Base-by-base conservation (phyloP, 176 grass and related monocot genomes). In the Ensete glaucum region DNA sequence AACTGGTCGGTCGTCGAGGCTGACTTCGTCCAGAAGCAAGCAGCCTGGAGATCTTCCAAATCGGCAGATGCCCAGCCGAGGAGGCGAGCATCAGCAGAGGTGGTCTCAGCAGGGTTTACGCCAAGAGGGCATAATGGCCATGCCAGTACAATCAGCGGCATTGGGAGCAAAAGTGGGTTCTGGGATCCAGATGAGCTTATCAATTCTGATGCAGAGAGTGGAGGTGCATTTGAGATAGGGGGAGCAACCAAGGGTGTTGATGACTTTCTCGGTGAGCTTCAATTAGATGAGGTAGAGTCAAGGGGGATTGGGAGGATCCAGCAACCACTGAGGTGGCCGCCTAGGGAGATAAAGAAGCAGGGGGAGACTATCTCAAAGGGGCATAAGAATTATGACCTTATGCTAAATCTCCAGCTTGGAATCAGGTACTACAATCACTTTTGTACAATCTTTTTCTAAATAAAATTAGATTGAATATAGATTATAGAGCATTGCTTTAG, bases 321-420 rank as follows among this genome's bases (percentile, higher is more conserved):
- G 26, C 85, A 78, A 26, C 76, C 83, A 1, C 79, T 86, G 8
- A 76, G 51, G 52, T 74, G 77, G 73, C 81, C 70, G 52, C 80
- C 87, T 2, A 64, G 50, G 81, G 79, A 86, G 54, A 75, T 72
- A 56, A 92, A 92, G 89, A 96, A 87, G 60, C 93, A 90, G 60
- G 89, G 93, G 64, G 93, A 96, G 78, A 86, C 89, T 9, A 92
- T 96, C 19, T 90, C 87, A 55, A 96, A 96, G 78, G 87, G 87
- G 4, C 93, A 96, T 71, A 92, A 87, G 81, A 96, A 92, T 70
- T 96, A 92, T 20, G 89, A 96, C 71, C 89, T 96, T 76, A 92
- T 96, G 89, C 93, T 96, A 53, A 96, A 90, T 85, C 71, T 96
- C 69, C 92, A 92, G 69, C 92, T 96, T 16, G 92, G 89, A 54